Percentiles rank a stretch among this genome's conserved stretches.
Evolutionary conservation across 345 rosid species (phyloP).

Genomic region (Combretum micranthum): DNA sequence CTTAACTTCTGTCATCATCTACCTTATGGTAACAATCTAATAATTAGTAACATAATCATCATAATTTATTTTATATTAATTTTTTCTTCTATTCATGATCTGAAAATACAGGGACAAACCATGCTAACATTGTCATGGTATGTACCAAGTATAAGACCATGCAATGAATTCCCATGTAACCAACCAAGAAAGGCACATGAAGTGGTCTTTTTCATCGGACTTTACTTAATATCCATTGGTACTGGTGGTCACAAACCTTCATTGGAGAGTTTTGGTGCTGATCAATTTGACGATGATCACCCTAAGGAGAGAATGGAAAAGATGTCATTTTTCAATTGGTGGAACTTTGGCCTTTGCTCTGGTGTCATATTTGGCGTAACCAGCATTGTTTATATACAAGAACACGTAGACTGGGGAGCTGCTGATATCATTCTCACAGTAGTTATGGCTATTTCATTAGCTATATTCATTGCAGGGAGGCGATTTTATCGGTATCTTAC

Average conservation of each 20-base stretch:
- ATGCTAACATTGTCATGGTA: slow-evolving; percentile 68
- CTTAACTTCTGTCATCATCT: slow-evolving; percentile 44
- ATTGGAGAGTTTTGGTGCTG: slow-evolving; percentile 93
- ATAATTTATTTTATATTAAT: too few relatives aligned
- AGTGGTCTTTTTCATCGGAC: slow-evolving; percentile 59
- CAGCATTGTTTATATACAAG: slow-evolving; percentile 62
- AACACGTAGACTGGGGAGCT: slow-evolving; percentile 74
- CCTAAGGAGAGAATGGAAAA: slow-evolving; percentile 62
- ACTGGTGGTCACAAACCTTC: slow-evolving; percentile 98
- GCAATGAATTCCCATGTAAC: slow-evolving; percentile 38
- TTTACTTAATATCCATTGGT: slow-evolving; percentile 76
- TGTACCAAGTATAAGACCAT: slow-evolving; percentile 64
- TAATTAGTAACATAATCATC: too few relatives aligned
- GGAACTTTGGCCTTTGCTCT: slow-evolving; percentile 69
- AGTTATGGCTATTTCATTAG: slow-evolving; percentile 58
- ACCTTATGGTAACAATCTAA: slow-evolving; percentile 45
- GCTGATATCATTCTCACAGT: slow-evolving; percentile 53
- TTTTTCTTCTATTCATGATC: not conserved
- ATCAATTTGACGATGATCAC: slow-evolving; percentile 85
- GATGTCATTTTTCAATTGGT: slow-evolving; percentile 95
- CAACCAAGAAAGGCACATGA: slow-evolving; percentile 64
- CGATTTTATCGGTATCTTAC: slow-evolving; percentile 62
- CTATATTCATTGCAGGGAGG: slow-evolving; percentile 57
- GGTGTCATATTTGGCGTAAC: slow-evolving; percentile 79
- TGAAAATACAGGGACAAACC: slow-evolving; percentile 47